Evolutionary conservation across 108 stramenopile genomes (phyloP).

Genomic region (Cyclotella kingstonii): DNA sequence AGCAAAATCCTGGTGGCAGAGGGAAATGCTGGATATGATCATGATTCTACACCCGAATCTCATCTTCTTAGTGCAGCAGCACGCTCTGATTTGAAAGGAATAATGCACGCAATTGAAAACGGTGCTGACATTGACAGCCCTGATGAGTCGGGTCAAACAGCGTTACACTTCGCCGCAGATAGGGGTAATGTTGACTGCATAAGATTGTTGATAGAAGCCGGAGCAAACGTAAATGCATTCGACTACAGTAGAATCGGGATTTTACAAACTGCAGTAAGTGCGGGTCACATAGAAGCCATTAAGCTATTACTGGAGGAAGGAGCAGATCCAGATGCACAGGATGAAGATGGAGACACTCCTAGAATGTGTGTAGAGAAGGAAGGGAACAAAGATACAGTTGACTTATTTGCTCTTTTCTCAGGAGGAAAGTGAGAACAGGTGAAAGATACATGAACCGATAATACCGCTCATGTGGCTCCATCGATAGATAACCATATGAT

Average conservation of each 20-base stretch:
- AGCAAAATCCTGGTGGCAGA: slow-evolving; percentile 16
- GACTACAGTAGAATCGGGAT: slow-evolving; percentile 77
- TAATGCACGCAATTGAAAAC: slow-evolving; percentile 30
- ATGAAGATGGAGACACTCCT: slow-evolving; percentile 81
- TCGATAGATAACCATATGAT: too few relatives aligned
- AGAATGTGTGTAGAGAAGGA: slow-evolving; percentile 66
- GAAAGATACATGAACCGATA: too few relatives aligned
- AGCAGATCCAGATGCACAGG: slow-evolving; percentile 74
- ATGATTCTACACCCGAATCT: slow-evolving; percentile 19
- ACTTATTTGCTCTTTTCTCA: slow-evolving; percentile 39
- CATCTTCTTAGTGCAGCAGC: slow-evolving; percentile 56
- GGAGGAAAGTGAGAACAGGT: background rate
- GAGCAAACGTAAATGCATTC: slow-evolving; percentile 66
- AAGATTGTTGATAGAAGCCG: slow-evolving; percentile 50
- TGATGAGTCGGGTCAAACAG: slow-evolving; percentile 71
- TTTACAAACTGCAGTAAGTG: slow-evolving; percentile 77
- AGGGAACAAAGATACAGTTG: slow-evolving; percentile 40
- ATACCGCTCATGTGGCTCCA: too few relatives aligned
- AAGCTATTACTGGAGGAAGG: slow-evolving; percentile 58
- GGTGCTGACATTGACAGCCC: slow-evolving; percentile 43
- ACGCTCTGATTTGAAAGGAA: slow-evolving; percentile 25
- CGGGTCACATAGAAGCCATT: slow-evolving; percentile 60
- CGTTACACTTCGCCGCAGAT: slow-evolving; percentile 81
- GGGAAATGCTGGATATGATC: slow-evolving; percentile 16
- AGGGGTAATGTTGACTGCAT: slow-evolving; percentile 60